These are phyloP conservation scores for Psilocybe mexicana DNA, from an alignment of 1,284 basidiomycete genomes.

Conservation along the genomic window DNA sequence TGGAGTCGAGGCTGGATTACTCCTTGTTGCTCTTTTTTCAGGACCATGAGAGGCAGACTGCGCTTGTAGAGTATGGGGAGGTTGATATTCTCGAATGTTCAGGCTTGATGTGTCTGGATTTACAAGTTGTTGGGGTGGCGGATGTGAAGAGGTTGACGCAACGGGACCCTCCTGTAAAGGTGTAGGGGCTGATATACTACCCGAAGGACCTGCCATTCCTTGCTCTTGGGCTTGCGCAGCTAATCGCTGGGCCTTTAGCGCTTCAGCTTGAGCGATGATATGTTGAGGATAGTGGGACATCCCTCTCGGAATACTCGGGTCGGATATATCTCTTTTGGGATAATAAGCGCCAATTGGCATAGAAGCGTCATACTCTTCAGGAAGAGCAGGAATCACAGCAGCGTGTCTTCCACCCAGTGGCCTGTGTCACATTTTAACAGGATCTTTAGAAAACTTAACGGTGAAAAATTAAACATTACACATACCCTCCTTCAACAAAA, in stretches of 20 bases:
- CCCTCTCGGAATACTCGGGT: conserved; percentile 33
- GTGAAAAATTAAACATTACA: not conserved
- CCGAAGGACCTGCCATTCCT: conserved; percentile 16
- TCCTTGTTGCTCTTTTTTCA: conserved; percentile 16
- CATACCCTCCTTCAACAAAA: conserved; percentile 79
- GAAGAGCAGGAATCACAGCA: conserved; percentile 72
- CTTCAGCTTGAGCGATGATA: conserved; percentile 40
- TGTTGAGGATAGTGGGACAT: conserved; percentile 44
- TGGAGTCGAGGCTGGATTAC: not conserved
- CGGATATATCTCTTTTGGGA: conserved; percentile 32
- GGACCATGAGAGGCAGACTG: conserved; percentile 6
- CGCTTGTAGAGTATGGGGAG: conserved; percentile 24
- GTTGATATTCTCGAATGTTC: conserved; percentile 20
- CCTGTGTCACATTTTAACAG: conserved; percentile 34
- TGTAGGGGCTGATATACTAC: conserved; percentile 5
- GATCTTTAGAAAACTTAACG: conserved; percentile 23
- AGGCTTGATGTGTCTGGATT: not conserved
- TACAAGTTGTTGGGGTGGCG: not conserved
- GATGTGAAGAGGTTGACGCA: not conserved
- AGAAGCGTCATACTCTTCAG: conserved; percentile 63
- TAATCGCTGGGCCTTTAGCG: conserved; percentile 29
- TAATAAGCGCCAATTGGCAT: conserved; percentile 46
- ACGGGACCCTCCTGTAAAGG: conserved; percentile 1
- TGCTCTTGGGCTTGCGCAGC: conserved; percentile 12
- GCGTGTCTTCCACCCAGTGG: conserved; percentile 76